phyloP scores from a whole-genome alignment of 2,329 filamentous ascomycete species.

The Penicillium sp. region DNA sequence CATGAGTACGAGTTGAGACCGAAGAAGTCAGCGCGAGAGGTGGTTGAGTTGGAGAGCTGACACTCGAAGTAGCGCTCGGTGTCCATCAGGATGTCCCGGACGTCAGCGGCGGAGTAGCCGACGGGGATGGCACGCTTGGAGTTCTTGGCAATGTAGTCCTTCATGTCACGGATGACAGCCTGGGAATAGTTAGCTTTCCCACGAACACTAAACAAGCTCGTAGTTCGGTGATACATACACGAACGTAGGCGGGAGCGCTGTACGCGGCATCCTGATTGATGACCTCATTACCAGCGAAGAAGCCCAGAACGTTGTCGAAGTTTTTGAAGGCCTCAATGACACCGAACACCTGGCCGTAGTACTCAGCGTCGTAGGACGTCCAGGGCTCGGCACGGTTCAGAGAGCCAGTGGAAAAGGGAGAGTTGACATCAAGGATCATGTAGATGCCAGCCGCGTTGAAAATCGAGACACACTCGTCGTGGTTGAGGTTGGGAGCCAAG shows the following conservation, averaged over 20 bases:
- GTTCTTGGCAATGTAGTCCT: slow-evolving; percentile 64
- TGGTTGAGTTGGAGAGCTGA: slow-evolving; percentile 48
- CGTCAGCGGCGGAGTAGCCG: slow-evolving; percentile 66
- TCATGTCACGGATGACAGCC: slow-evolving; percentile 65
- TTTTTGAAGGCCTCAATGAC: slow-evolving; percentile 65
- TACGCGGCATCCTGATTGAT: slow-evolving; percentile 60
- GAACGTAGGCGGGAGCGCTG: slow-evolving; percentile 57
- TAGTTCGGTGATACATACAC: slow-evolving; percentile 46
- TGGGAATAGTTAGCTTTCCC: slow-evolving; percentile 8
- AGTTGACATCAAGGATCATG: slow-evolving; percentile 65
- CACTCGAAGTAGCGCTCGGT: slow-evolving; percentile 63
- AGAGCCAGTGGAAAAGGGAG: slow-evolving; percentile 55
- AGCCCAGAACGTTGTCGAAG: slow-evolving; percentile 64
- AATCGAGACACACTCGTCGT: slow-evolving; percentile 61
- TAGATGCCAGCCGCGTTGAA: slow-evolving; percentile 67
- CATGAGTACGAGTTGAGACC: slow-evolving; percentile 68
- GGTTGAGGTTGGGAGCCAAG: slow-evolving; percentile 57
- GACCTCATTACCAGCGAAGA: slow-evolving; percentile 67
- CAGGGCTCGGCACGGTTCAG: slow-evolving; percentile 56
- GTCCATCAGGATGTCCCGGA: slow-evolving; percentile 58
- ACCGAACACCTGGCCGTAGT: slow-evolving; percentile 58
- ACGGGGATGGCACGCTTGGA: slow-evolving; percentile 59
- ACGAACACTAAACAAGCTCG: not conserved
- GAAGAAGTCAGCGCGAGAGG: slow-evolving; percentile 61
- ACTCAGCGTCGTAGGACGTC: slow-evolving; percentile 55